Evolutionary conservation across 2,329 filamentous ascomycete species (phyloP).

Genomic region (Aspergillus sp.): DNA sequence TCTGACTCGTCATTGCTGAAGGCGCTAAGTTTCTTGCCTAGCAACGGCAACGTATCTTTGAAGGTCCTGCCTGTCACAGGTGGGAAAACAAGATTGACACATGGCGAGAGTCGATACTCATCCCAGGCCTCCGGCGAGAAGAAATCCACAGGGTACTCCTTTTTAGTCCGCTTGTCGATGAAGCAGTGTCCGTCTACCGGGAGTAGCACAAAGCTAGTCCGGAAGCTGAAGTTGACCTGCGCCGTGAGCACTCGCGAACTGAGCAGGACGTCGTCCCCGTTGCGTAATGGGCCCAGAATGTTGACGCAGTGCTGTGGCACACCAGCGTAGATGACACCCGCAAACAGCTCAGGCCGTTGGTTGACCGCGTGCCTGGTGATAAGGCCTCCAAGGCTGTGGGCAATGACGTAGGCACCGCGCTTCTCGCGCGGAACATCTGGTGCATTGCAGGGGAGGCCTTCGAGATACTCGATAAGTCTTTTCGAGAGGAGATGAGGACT

Average conservation of each 20-base stretch:
- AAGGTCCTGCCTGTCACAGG: conserved; percentile 35
- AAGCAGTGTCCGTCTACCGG: conserved; percentile 85
- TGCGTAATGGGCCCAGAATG: conserved; percentile 78
- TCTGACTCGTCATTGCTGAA: conserved; percentile 2
- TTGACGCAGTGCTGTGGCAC: conserved; percentile 82
- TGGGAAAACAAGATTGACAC: conserved; percentile 60
- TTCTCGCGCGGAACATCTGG: conserved; percentile 44
- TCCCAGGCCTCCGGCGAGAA: conserved; percentile 74
- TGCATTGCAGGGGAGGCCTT: conserved; percentile 65
- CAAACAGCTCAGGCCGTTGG: conserved; percentile 71
- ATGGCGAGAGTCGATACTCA: conserved; percentile 68
- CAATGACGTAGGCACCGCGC: conserved; percentile 69
- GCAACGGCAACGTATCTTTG: conserved; percentile 31
- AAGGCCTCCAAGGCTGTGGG: conserved; percentile 76
- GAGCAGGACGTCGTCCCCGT: conserved; percentile 84
- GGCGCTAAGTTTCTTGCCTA: conserved; percentile 31
- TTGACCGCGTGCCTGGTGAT: conserved; percentile 87
- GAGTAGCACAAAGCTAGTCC: conserved; percentile 75
- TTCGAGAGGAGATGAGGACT: conserved; percentile 68
- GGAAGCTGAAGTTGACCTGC: conserved; percentile 84
- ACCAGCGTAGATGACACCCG: conserved; percentile 77
- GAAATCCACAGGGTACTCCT: conserved; percentile 76
- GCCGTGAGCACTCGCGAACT: conserved; percentile 85
- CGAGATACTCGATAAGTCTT: conserved; percentile 64
- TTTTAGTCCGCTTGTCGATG: conserved; percentile 69